phyloP scores from a whole-genome alignment of 306 rosid species.

The Abrus precatorius region DNA sequence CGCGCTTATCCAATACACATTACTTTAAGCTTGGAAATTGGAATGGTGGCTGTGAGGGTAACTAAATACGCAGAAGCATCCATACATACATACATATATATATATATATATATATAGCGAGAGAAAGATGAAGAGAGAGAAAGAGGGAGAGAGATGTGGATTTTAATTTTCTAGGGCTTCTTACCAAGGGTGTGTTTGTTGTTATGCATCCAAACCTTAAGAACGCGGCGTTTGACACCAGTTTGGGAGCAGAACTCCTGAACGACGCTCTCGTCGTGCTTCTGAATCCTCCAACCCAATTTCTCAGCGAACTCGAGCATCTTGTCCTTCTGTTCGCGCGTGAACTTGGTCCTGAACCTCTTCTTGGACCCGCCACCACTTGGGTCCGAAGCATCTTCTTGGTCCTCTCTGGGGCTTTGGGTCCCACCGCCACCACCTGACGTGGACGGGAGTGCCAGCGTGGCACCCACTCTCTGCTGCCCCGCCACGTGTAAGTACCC shows the following conservation, averaged over 20 bases:
- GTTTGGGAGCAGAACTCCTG: slow-evolving; percentile 73
- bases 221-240: slow-evolving; percentile 81
- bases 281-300: slow-evolving; percentile 83
- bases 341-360: slow-evolving; percentile 78
- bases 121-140: not conserved
- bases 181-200: slow-evolving; percentile 92
- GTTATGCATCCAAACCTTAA: slow-evolving; percentile 96
- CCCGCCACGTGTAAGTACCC: slow-evolving; percentile 75
- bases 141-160: not conserved
- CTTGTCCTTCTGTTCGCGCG: slow-evolving; percentile 74
- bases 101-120: not conserved
- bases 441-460: slow-evolving; percentile 75
- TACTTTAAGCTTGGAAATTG: not conserved
- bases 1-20: no score
- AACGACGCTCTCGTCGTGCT: slow-evolving; percentile 68
- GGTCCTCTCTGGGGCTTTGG: slow-evolving; percentile 64
- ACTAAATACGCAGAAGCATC: not conserved
- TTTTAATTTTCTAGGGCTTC: slow-evolving; percentile 66
- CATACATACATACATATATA: not conserved
- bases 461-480: slow-evolving; percentile 48
- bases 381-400: slow-evolving; percentile 72
- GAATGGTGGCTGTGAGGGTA: not conserved
- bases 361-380: slow-evolving; percentile 61
- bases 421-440: slow-evolving; percentile 67
- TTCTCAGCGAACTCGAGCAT: slow-evolving; percentile 77